A percentile compares a stretch with the other conserved stretches of the same genome.
These are phyloP conservation scores for Globisporangium canariense DNA, from an alignment of 352 stramenopile genomes.

Conservation along the genomic window DNA sequence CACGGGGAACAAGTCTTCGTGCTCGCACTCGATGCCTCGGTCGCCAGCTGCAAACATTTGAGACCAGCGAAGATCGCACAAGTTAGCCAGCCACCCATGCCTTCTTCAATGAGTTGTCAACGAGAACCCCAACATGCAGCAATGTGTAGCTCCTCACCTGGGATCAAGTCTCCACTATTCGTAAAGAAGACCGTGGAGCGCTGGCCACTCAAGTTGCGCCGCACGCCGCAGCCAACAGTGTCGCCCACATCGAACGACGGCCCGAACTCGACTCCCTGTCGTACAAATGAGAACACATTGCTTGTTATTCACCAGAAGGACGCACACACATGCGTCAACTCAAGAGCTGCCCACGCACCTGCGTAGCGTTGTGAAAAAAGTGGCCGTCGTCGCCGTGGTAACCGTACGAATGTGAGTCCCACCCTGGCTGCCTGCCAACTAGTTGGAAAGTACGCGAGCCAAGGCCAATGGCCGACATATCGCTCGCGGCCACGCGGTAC, in stretches of 20 bases:
- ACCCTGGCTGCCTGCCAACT: slow-evolving; percentile 66
- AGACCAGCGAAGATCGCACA: neutral
- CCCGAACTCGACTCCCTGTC: slow-evolving; percentile 54
- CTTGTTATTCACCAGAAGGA: neutral
- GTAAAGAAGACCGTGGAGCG: slow-evolving; percentile 69
- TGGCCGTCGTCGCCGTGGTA: slow-evolving; percentile 80
- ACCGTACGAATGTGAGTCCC: slow-evolving; percentile 57
- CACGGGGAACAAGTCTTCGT: slow-evolving; percentile 67
- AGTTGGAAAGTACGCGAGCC: slow-evolving; percentile 48
- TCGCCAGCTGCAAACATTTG: slow-evolving; percentile 22
- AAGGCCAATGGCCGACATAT: slow-evolving; percentile 70
- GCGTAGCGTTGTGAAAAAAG: slow-evolving; percentile 51
- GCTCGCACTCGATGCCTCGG: slow-evolving; percentile 32
- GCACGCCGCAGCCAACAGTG: slow-evolving; percentile 71
- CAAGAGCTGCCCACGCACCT: slow-evolving; percentile 34
- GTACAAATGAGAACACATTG: slow-evolving; percentile 19
- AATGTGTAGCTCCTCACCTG: slow-evolving; percentile 20
- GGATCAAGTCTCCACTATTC: slow-evolving; percentile 58
- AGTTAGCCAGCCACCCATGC: neutral
- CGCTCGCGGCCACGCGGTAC: slow-evolving; percentile 15
- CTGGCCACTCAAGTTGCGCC: slow-evolving; percentile 30
- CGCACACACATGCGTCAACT: slow-evolving; percentile 28
- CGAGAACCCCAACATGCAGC: neutral
- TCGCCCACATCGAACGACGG: slow-evolving; percentile 59
- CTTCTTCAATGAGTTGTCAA: neutral